Evolutionary conservation across 257 asterid species (phyloP).

Genomic region (Solanum clarkiae): DNA sequence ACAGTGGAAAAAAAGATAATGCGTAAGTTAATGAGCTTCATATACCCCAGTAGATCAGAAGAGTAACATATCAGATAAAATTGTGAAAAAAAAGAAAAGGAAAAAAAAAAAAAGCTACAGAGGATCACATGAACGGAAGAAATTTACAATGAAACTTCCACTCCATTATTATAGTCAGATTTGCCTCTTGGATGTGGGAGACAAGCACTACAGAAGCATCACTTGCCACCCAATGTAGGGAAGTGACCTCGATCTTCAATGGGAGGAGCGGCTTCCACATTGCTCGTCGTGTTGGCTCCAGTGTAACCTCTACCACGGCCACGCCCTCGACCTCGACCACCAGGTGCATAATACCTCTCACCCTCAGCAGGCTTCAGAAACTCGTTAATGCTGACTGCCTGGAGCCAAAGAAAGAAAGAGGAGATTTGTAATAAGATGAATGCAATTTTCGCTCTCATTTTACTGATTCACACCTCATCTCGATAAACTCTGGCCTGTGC

Average conservation of each 20-base stretch:
- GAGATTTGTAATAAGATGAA: background rate
- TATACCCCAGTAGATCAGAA: background rate
- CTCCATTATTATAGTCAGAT: slow-evolving; percentile 26
- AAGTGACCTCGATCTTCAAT: slow-evolving; percentile 69
- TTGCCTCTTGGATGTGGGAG: slow-evolving; percentile 1
- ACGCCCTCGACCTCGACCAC: slow-evolving; percentile 72
- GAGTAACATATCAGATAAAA: background rate
- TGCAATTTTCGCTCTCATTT: background rate
- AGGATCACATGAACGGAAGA: slow-evolving; percentile 3
- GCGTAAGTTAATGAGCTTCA: background rate
- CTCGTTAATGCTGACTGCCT: slow-evolving; percentile 87
- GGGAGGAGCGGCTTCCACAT: slow-evolving; percentile 36
- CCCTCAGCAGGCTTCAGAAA: slow-evolving; percentile 93
- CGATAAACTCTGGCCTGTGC: background rate
- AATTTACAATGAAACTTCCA: slow-evolving; percentile 31
- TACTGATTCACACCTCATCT: background rate
- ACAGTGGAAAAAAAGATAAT: background rate
- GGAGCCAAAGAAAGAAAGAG: background rate
- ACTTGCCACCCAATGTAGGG: slow-evolving; percentile 73
- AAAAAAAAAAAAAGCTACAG: background rate
- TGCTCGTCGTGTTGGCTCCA: slow-evolving; percentile 26
- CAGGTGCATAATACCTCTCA: slow-evolving; percentile 25
- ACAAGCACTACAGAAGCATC: slow-evolving; percentile 13
- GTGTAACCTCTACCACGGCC: slow-evolving; percentile 47
- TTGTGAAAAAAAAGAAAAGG: too few species aligned